phyloP scores from a whole-genome alignment of 1,139 yeast species.

The Pichia sp. region DNA sequence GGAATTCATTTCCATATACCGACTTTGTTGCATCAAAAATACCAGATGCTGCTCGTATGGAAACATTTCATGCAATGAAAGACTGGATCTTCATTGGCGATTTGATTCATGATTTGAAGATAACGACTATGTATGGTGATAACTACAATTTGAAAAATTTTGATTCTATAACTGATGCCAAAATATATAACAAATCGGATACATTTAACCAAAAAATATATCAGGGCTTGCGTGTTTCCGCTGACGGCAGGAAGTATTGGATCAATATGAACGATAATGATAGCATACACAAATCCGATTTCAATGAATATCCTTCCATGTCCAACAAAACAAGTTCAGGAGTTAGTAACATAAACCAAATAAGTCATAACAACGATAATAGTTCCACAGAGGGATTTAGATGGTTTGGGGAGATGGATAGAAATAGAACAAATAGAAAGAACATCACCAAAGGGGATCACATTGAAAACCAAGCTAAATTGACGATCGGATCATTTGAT shows the following conservation, averaged over 20 bases:
- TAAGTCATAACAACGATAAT: background rate
- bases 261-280: conserved; percentile 32
- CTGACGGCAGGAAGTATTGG: conserved; percentile 86
- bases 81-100: conserved; percentile 77
- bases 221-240: conserved; percentile 75
- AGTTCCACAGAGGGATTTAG: background rate
- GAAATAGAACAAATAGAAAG: background rate
- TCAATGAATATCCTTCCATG: background rate
- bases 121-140: conserved; percentile 64
- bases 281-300: background rate
- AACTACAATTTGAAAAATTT: conserved; percentile 76
- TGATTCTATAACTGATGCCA: conserved; percentile 58
- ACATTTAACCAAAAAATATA: conserved; percentile 42
- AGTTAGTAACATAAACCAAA: no score
- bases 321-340: background rate
- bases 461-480: conserved; percentile 4
- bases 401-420: no score
- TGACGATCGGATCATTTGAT: background rate
- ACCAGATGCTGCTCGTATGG: conserved; percentile 61
- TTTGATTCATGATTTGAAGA: conserved; percentile 63
- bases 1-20: conserved; percentile 71
- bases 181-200: conserved; percentile 19
- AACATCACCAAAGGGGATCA: background rate
- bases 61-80: conserved; percentile 51
- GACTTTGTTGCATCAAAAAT: conserved; percentile 57